Evolutionary conservation across 192 early-diverging fungal species (phyloP), one percentile per base, ranked within the genome.

Genomic region (Coemansia sp.): DNA sequence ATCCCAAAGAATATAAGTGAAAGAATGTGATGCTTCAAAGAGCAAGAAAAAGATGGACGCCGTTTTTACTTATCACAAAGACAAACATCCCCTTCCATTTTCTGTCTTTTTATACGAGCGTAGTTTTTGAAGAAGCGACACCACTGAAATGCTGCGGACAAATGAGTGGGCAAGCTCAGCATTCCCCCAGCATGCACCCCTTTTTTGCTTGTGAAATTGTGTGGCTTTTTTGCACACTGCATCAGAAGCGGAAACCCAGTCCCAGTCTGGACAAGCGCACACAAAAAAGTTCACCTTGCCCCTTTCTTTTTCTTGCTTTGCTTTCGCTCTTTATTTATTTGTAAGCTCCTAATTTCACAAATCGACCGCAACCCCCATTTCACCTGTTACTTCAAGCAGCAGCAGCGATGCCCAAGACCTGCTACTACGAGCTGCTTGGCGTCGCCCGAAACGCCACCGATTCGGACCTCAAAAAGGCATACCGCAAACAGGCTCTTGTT

Each of bases 381-480:
- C 8, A 6, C 5, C 39, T 11, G 14, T 6, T 28, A 15, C 5
- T 51, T 57, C 15, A 65, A 14, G 58, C 34, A 34, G 57, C 5
- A 41, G 58, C 34, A 22, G 57, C 5, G 35, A 85, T 85, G 85
- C 71, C 79, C 76, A 86, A 89, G 38, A 91, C 87, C 15, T 98
- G 96, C 75, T 93, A 98, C 76, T 98, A 98, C 76, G 94, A 94
- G 61, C 72, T 96, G 53, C 89, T 98, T 9, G 91, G 88, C 36
- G 90, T 98, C 38, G 90, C 90, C 51, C 81, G 89, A 43, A 85
- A 73, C 55, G 96, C 94, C 9, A 86, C 85, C 34, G 79, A 86
- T 32, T 78, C 86, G 8, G 95, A 96, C 11, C 85, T 98, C 28
- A 97, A 96, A 73, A 96, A 94, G 80, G 96, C 94, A 1, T 94